phyloP scores from a whole-genome alignment of 1,284 basidiomycete genomes.

The Abortiporus biennis region DNA sequence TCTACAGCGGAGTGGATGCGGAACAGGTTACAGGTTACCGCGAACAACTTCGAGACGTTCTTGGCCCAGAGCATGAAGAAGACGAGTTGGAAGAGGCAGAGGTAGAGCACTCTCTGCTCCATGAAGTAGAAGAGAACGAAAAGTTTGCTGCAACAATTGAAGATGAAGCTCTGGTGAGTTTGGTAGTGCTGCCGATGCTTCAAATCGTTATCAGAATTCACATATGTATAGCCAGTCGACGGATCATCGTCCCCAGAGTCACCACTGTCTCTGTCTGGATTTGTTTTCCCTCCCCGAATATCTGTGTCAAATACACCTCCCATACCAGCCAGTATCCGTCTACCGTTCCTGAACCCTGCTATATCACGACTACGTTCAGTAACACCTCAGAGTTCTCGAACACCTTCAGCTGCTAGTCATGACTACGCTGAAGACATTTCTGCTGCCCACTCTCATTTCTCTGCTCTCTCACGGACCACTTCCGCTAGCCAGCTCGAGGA shows the following conservation, averaged over 20 bases:
- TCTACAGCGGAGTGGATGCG: slow-evolving; percentile 69
- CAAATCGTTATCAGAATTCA: not conserved
- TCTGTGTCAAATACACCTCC: slow-evolving; percentile 25
- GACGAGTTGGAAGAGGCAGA: slow-evolving; percentile 39
- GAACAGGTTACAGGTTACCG: slow-evolving; percentile 39
- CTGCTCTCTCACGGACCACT: slow-evolving; percentile 62
- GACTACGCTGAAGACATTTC: slow-evolving; percentile 36
- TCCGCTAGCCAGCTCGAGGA: slow-evolving; percentile 39
- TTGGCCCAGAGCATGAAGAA: slow-evolving; percentile 57
- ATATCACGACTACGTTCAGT: slow-evolving; percentile 80
- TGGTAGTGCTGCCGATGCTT: slow-evolving; percentile 3
- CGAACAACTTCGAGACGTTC: slow-evolving; percentile 66
- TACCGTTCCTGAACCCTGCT: slow-evolving; percentile 66
- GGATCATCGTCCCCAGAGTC: slow-evolving; percentile 19
- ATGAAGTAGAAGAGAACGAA: slow-evolving; percentile 29
- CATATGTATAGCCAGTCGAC: slow-evolving; percentile 8
- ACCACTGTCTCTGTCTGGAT: slow-evolving; percentile 28
- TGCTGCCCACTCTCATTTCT: slow-evolving; percentile 61
- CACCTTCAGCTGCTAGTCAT: slow-evolving; percentile 43
- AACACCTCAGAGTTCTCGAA: slow-evolving; percentile 45
- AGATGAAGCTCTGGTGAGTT: slow-evolving; percentile 35
- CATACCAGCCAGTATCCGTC: slow-evolving; percentile 29
- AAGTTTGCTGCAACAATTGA: slow-evolving; percentile 26
- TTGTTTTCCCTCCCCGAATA: slow-evolving; percentile 30
- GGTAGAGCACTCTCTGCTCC: slow-evolving; percentile 29